These are phyloP conservation scores for Mycena sanguinolenta DNA, from an alignment of 768 basidiomycete genomes.

Conservation along the genomic window DNA sequence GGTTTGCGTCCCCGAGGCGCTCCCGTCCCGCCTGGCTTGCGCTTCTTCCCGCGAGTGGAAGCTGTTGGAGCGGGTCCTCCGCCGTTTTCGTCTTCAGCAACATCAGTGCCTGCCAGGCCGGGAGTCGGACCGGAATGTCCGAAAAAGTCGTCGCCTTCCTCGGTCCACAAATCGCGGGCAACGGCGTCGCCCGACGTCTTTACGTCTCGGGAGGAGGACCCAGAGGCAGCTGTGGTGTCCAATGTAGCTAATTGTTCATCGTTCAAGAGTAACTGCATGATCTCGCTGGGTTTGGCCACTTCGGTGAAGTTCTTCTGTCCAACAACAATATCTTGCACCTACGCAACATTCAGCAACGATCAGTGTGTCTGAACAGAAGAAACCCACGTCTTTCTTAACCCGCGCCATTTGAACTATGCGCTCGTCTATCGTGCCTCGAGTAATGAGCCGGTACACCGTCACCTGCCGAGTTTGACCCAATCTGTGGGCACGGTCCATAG, in stretches of 20 bases:
- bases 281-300: constrained; percentile 94
- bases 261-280: constrained; percentile 93
- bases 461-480: constrained; percentile 97
- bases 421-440: constrained; percentile 95
- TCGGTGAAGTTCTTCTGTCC: constrained; percentile 97
- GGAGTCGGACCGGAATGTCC: constrained; percentile 62
- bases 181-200: constrained; percentile 34
- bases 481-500: constrained; percentile 98
- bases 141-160: constrained; percentile 91
- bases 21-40: constrained; percentile 50
- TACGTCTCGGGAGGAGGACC: constrained; percentile 47
- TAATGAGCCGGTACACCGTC: constrained; percentile 95
- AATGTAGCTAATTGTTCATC: constrained; percentile 91
- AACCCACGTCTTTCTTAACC: constrained; percentile 93
- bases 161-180: constrained; percentile 83
- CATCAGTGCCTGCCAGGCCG: constrained; percentile 41
- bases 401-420: constrained; percentile 96
- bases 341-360: constrained; percentile 18
- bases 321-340: constrained; percentile 99
- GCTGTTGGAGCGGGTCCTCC: constrained; percentile 46
- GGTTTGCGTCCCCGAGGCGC: constrained; percentile 57
- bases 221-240: constrained; percentile 57
- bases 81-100: constrained; percentile 55
- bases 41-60: constrained; percentile 56
- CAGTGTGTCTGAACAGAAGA: constrained; percentile 22